Evolutionary conservation across 2,329 filamentous ascomycete species (phyloP).

Genomic region (Neofusicoccum umdonicola): DNA sequence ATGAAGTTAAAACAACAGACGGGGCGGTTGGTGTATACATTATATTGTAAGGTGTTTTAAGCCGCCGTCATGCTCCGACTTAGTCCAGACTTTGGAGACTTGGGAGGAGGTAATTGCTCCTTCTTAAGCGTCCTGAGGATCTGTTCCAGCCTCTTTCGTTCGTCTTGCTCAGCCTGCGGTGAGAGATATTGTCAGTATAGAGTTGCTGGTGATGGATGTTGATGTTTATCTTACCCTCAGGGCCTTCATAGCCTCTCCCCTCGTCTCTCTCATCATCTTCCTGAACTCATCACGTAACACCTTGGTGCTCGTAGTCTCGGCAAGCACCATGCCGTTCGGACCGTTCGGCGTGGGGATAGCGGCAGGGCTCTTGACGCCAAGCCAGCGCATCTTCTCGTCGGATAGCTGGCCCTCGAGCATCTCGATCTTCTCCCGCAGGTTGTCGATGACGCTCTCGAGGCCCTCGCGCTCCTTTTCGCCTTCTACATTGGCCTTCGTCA

Average conservation of each 20-base stretch:
- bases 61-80: constrained; percentile 9
- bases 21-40: neutral
- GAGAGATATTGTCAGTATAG: constrained; percentile 23
- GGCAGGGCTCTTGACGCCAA: constrained; percentile 59
- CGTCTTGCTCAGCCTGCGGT: constrained; percentile 66
- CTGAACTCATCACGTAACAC: constrained; percentile 73
- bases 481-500: constrained; percentile 68
- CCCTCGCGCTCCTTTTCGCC: constrained; percentile 68
- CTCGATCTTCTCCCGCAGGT: constrained; percentile 62
- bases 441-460: constrained; percentile 63
- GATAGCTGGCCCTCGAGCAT: constrained; percentile 61
- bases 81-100: neutral
- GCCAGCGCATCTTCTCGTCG: constrained; percentile 65
- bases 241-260: constrained; percentile 62
- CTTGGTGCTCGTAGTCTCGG: constrained; percentile 63
- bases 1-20: neutral
- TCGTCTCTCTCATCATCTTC: constrained; percentile 75
- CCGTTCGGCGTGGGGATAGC: constrained; percentile 26
- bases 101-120: constrained; percentile 27
- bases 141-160: constrained; percentile 64
- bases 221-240: constrained; percentile 52
- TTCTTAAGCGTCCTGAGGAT: constrained; percentile 56
- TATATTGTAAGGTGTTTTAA: neutral
- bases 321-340: constrained; percentile 23
- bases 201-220: neutral